Evolutionary conservation across 495 filamentous ascomycete species (phyloP).

Genomic region (Penicillium maclennaniae): DNA sequence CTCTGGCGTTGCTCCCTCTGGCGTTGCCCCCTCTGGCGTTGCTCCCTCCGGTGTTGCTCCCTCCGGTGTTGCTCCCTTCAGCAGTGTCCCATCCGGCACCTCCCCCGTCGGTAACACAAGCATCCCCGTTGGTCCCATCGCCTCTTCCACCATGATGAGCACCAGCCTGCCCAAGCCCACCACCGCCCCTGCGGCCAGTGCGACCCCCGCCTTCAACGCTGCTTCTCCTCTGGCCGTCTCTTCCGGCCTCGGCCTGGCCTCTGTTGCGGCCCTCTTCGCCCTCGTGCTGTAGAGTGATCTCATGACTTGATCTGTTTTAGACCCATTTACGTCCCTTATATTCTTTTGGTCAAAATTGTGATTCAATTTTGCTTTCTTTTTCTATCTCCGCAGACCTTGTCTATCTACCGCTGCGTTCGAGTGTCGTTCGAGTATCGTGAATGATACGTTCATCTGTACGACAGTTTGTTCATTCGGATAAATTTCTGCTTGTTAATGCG

Average conservation of each 20-base stretch:
- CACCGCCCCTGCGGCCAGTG: constrained; percentile 1
- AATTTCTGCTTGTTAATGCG: not conserved
- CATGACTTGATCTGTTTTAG: not conserved
- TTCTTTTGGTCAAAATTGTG: not conserved
- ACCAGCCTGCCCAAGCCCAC: constrained; percentile 5
- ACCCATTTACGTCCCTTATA: not conserved
- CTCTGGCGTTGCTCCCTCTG: constrained; percentile 15
- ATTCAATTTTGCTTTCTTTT: not conserved
- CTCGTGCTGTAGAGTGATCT: constrained; percentile 13
- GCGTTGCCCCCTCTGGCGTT: constrained; percentile 1
- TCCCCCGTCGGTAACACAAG: not conserved
- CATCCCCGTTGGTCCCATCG: constrained; percentile 15
- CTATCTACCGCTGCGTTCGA: not conserved
- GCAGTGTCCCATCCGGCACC: constrained; percentile 8
- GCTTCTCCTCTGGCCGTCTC: constrained; percentile 16
- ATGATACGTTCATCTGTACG: not conserved
- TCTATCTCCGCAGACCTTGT: not conserved
- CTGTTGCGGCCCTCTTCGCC: constrained; percentile 16
- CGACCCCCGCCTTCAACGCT: constrained; percentile 19
- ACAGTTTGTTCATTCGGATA: not conserved
- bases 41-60: not conserved
- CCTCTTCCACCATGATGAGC: constrained; percentile 13
- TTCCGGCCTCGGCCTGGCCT: constrained; percentile 16
- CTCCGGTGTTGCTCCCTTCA: constrained; percentile 13
- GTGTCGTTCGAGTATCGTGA: not conserved